Conservation (phyloP, 116 monocot species). For the Papilionanthe hybrid region DNA sequence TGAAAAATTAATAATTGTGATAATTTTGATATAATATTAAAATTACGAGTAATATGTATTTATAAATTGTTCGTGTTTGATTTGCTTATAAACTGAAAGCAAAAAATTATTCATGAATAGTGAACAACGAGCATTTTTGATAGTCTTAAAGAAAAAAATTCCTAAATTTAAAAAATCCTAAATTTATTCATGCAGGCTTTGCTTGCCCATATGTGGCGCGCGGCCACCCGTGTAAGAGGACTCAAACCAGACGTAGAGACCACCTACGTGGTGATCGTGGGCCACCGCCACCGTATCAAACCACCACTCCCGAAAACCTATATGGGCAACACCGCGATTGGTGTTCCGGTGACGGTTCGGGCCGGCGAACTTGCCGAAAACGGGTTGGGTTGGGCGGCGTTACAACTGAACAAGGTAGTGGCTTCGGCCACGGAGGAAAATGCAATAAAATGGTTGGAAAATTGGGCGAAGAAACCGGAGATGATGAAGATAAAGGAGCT, state of each 20-base stretch:
- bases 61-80: too few relatives aligned
- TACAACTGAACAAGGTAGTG: slow-evolving; percentile 14
- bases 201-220: slow-evolving; percentile 15
- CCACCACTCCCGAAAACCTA: slow-evolving; percentile 17
- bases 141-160: too few relatives aligned
- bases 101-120: too few relatives aligned
- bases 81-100: too few relatives aligned
- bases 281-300: background rate
- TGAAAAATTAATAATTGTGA: too few relatives aligned
- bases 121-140: too few relatives aligned
- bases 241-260: slow-evolving; percentile 7
- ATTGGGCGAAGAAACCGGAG: slow-evolving; percentile 3
- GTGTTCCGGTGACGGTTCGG: background rate
- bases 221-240: slow-evolving; percentile 1
- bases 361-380: slow-evolving; percentile 9
- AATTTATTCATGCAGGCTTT: slow-evolving; percentile 1
- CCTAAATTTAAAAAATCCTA: background rate
- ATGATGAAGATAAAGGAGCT: background rate
- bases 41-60: too few relatives aligned
- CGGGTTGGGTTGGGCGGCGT: slow-evolving; percentile 12
- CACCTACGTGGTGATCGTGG: background rate
- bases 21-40: too few relatives aligned
- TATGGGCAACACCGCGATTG: slow-evolving; percentile 10
- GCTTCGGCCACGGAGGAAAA: background rate
- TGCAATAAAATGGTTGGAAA: background rate